Evolutionary conservation across 2,329 filamentous ascomycete genomes (phyloP).

Genomic region (Diplodia seriata): DNA sequence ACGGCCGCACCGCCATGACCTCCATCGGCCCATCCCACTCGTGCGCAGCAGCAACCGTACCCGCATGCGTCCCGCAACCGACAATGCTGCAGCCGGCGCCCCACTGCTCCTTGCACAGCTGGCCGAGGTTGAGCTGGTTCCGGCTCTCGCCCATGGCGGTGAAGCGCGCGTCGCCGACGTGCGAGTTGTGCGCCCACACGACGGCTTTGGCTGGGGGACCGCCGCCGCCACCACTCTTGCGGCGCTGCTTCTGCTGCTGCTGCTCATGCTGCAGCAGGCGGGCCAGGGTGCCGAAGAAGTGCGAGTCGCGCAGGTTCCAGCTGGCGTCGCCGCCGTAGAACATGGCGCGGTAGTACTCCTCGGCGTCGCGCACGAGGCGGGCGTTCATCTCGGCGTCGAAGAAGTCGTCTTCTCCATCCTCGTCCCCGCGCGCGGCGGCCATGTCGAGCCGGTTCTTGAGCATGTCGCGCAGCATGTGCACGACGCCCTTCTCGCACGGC

Average conservation of each 20-base stretch:
- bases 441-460: no score
- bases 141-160: not conserved
- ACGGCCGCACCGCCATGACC: constrained; percentile 49
- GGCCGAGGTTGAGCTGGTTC: not conserved
- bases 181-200: not conserved
- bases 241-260: no score
- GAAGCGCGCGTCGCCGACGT: not conserved
- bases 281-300: no score
- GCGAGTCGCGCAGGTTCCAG: no score
- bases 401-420: no score
- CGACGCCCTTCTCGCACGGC: constrained; percentile 56
- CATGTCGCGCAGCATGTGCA: constrained; percentile 55
- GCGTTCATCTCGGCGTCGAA: no score
- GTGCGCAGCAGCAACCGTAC: constrained; percentile 60
- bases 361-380: no score
- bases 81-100: constrained; percentile 52
- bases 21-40: constrained; percentile 56
- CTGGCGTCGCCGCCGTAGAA: no score
- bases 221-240: no score
- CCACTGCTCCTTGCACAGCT: constrained; percentile 53
- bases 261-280: no score
- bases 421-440: no score
- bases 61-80: constrained; percentile 59
- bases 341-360: no score
- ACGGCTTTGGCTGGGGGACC: not conserved